Evolutionary conservation across 208 protist species (phyloP).

Genomic region (Acanthamoeba castellanii): DNA sequence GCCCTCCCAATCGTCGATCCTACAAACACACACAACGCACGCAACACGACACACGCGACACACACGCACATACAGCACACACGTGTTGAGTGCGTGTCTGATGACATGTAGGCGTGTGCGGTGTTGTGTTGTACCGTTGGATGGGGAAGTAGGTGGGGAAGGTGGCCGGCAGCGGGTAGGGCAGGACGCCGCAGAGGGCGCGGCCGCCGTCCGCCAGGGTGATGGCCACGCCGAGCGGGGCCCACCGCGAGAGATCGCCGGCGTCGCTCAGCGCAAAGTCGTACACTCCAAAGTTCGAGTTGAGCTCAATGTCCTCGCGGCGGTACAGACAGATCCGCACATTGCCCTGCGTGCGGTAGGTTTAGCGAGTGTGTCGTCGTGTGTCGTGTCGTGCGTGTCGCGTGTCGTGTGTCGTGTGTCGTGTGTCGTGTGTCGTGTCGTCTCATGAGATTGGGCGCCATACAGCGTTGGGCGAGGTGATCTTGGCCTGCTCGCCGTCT

Average conservation of each 20-base stretch:
- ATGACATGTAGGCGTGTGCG: neutral
- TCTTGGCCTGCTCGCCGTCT: neutral
- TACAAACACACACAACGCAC: neutral
- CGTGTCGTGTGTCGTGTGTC: neutral
- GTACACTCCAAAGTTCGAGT: neutral
- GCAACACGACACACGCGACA: too few relatives aligned
- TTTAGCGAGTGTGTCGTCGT: neutral
- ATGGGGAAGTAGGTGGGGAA: constrained; percentile 18
- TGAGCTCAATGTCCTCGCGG: neutral
- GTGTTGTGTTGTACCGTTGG: neutral
- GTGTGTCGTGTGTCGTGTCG: too few relatives aligned
- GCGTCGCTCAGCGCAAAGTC: neutral
- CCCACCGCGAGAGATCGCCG: neutral
- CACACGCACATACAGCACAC: too few relatives aligned
- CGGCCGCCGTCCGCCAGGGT: neutral
- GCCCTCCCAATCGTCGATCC: neutral
- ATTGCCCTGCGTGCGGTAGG: neutral
- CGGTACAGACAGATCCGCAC: neutral
- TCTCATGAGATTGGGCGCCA: neutral
- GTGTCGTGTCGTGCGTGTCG: neutral
- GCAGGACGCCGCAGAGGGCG: constrained; percentile 21
- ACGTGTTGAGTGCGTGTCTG: neutral
- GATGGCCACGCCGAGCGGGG: neutral
- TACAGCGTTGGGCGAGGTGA: neutral
- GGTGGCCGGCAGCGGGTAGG: neutral